Evolutionary conservation across 495 filamentous ascomycete genomes (phyloP).

Genomic region (Penicillium argentinense): DNA sequence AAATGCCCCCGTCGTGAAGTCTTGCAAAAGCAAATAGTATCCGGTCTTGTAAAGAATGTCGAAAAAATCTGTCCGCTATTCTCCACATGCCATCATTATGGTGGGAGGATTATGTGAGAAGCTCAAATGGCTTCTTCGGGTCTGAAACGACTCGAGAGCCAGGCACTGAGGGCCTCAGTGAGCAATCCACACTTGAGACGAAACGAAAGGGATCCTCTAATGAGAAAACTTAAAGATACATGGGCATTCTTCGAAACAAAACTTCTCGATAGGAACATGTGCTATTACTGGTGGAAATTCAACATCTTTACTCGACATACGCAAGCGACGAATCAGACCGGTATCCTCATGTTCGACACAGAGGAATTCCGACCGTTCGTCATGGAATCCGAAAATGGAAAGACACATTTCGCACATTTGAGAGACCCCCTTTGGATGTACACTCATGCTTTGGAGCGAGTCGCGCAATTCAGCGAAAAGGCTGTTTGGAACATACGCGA

Average conservation of each 20-base stretch:
- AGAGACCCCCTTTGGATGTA: conserved; percentile 18
- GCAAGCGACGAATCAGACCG: conserved; percentile 15
- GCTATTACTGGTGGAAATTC: conserved; percentile 3
- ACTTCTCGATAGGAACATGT: background rate
- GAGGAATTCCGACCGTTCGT: background rate
- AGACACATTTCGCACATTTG: background rate
- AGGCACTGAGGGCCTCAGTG: conserved; percentile 4
- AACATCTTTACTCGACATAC: conserved; percentile 29
- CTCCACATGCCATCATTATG: conserved; percentile 10
- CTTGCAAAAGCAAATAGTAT: background rate
- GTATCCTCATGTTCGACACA: conserved; percentile 30
- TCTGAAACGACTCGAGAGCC: conserved; percentile 3
- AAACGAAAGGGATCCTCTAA: background rate
- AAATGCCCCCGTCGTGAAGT: background rate
- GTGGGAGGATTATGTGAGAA: conserved; percentile 3
- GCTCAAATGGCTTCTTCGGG: conserved; percentile 2
- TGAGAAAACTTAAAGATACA: conserved; percentile 3
- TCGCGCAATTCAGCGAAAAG: conserved; percentile 12
- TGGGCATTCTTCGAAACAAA: conserved; percentile 7
- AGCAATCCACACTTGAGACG: background rate
- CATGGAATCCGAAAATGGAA: background rate
- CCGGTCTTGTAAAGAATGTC: conserved; percentile 1
- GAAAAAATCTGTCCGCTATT: background rate
- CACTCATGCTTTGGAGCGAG: conserved; percentile 12
- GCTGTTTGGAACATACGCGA: conserved; percentile 22